Conservation (phyloP, 139 green algal genomes). For the Raphidocelis subcapitata region DNA sequence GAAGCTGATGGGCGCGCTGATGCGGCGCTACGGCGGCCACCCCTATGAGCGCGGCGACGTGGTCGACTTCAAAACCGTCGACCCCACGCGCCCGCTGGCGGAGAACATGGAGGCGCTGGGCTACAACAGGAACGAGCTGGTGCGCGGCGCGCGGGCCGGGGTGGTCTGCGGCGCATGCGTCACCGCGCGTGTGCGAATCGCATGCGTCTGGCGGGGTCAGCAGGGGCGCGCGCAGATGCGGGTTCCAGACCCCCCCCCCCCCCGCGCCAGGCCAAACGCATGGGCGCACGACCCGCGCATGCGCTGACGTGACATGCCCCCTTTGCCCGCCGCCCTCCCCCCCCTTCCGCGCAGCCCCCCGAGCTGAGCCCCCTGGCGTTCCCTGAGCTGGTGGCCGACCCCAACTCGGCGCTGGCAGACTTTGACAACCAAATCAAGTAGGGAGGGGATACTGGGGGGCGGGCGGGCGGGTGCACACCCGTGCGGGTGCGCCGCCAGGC, state of each 20-base stretch:
- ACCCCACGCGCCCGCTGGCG: constrained; percentile 10
- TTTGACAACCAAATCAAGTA: constrained; percentile 25
- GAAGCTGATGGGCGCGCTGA: constrained; percentile 33
- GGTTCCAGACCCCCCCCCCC: neutral
- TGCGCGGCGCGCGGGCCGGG: neutral
- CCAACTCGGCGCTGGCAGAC: constrained; percentile 16
- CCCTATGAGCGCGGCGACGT: constrained; percentile 44
- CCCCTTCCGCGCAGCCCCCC: constrained; percentile 21
- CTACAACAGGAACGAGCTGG: constrained; percentile 22
- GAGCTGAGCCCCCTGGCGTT: constrained; percentile 40
- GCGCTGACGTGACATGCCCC: neutral
- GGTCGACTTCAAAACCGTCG: constrained; percentile 31
- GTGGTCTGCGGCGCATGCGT: neutral
- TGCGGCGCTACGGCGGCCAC: constrained; percentile 49
- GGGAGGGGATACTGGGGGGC: neutral
- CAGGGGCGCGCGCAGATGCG: neutral
- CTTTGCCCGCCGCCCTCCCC: neutral
- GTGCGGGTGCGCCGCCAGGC: neutral
- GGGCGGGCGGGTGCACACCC: neutral
- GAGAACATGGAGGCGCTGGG: constrained; percentile 22
- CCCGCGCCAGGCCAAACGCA: neutral
- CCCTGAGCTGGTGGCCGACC: constrained; percentile 33
- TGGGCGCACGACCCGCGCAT: neutral
- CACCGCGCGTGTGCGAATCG: neutral
- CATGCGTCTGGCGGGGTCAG: neutral